Evolutionary conservation across 192 early-diverging fungal genomes (phyloP).

Genomic region (Backusella australiensis): DNA sequence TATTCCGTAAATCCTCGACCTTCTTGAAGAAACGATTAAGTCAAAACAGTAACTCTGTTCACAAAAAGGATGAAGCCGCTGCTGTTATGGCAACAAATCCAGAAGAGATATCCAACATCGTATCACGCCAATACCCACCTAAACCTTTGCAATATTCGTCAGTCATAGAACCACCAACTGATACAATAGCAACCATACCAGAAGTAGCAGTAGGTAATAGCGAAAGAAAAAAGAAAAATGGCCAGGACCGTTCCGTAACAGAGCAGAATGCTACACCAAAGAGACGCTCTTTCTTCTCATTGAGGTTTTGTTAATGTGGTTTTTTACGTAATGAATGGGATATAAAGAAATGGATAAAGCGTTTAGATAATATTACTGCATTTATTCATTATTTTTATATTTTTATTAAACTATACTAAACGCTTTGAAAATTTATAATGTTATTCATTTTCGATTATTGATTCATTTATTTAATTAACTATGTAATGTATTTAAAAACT

Average conservation of each 20-base stretch:
- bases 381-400: not conserved
- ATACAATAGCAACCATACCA: not conserved
- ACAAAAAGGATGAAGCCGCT: slow-evolving; percentile 3
- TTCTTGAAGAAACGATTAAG: slow-evolving; percentile 11
- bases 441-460: not conserved
- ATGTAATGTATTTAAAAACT: not conserved
- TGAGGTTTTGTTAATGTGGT: slow-evolving; percentile 1
- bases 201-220: not conserved
- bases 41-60: not conserved
- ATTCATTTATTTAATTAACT: not conserved
- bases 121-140: slow-evolving; percentile 11
- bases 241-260: too few relatives aligned
- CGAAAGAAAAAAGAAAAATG: not conserved
- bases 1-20: slow-evolving; percentile 10
- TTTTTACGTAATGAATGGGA: not conserved
- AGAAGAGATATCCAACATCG: not conserved
- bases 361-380: not conserved
- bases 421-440: not conserved
- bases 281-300: slow-evolving; percentile 12
- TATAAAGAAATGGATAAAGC: not conserved
- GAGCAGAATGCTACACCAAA: not conserved
- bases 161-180: not conserved
- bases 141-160: slow-evolving; percentile 12
- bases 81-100: not conserved
- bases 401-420: slow-evolving; percentile 3